phyloP scores from a whole-genome alignment of 2,329 filamentous ascomycete genomes.

The Aspergillus novoparasiticus region DNA sequence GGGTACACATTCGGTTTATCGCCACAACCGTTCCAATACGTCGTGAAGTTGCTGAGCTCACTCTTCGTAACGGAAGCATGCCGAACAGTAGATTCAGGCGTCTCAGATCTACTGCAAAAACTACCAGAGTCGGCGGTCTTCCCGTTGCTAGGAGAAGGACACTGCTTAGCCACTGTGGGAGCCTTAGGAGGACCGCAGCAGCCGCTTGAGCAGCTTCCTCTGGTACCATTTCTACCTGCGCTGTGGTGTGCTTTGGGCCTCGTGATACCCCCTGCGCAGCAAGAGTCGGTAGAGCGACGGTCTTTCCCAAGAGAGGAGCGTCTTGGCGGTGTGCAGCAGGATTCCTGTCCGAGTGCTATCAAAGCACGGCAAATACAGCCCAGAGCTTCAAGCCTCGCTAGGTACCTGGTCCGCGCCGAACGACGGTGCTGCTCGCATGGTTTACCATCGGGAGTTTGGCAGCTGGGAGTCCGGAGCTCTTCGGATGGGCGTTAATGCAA shows the following conservation, averaged over 20 bases:
- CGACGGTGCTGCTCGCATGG: slow-evolving; percentile 44
- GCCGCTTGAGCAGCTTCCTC: not conserved
- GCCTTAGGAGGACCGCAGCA: not conserved
- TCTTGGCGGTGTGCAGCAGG: slow-evolving; percentile 48
- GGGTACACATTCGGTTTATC: not conserved
- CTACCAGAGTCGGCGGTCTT: not conserved
- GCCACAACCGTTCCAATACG: not conserved
- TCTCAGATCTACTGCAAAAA: not conserved
- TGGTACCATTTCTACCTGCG: not conserved
- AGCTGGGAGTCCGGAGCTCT: slow-evolving; percentile 2
- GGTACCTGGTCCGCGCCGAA: slow-evolving; percentile 44
- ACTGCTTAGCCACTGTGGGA: not conserved
- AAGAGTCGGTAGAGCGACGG: slow-evolving; percentile 10
- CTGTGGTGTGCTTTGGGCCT: not conserved
- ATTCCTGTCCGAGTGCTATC: slow-evolving; percentile 54
- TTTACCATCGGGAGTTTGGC: slow-evolving; percentile 21
- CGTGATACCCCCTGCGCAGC: slow-evolving; percentile 7
- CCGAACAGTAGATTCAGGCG: not conserved
- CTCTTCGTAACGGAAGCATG: not conserved
- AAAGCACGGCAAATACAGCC: slow-evolving; percentile 59
- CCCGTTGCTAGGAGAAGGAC: not conserved
- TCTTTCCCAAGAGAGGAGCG: slow-evolving; percentile 6
- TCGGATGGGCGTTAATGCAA: not conserved
- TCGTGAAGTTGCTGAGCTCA: not conserved
- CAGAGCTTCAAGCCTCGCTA: slow-evolving; percentile 49